A percentile compares a stretch with the other conserved stretches of the same genome.
phyloP scores from a whole-genome alignment of 1,284 basidiomycete species.

The Wolfiporia cocos region DNA sequence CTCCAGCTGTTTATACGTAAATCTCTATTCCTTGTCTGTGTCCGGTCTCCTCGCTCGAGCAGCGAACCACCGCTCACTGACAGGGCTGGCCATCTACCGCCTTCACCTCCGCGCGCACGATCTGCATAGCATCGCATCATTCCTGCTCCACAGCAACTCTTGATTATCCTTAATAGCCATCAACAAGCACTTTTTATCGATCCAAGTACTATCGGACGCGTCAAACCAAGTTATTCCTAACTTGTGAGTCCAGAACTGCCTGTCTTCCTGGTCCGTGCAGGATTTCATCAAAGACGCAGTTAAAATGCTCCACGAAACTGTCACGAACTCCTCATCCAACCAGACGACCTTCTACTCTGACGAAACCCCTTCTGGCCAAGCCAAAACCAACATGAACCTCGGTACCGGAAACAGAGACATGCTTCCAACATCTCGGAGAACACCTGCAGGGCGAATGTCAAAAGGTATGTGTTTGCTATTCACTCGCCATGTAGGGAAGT shows the following conservation, averaged over 20 bases:
- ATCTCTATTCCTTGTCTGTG: slow-evolving; percentile 32
- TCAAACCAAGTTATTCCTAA: slow-evolving; percentile 50
- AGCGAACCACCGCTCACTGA: slow-evolving; percentile 14
- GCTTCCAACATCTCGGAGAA: slow-evolving; percentile 21
- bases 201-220: slow-evolving; percentile 40
- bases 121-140: slow-evolving; percentile 9
- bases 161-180: slow-evolving; percentile 44
- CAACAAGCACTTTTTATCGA: slow-evolving; percentile 38
- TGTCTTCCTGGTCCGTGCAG: no score
- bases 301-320: slow-evolving; percentile 50
- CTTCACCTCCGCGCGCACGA: slow-evolving; percentile 16
- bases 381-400: slow-evolving; percentile 23
- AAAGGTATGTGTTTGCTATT: slow-evolving; percentile 18
- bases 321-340: slow-evolving; percentile 43
- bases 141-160: slow-evolving; percentile 21
- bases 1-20: slow-evolving; percentile 57
- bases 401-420: slow-evolving; percentile 17
- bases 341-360: slow-evolving; percentile 31
- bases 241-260: slow-evolving; percentile 42
- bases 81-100: slow-evolving; percentile 13
- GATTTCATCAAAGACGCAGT: no score
- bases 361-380: slow-evolving; percentile 30
- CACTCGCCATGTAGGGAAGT: slow-evolving; percentile 5
- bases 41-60: slow-evolving; percentile 28
- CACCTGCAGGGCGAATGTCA: slow-evolving; percentile 19